These are phyloP conservation scores for Euphorbia schlechtendalii DNA, from an alignment of 441 rosid species.

Conservation along the genomic window DNA sequence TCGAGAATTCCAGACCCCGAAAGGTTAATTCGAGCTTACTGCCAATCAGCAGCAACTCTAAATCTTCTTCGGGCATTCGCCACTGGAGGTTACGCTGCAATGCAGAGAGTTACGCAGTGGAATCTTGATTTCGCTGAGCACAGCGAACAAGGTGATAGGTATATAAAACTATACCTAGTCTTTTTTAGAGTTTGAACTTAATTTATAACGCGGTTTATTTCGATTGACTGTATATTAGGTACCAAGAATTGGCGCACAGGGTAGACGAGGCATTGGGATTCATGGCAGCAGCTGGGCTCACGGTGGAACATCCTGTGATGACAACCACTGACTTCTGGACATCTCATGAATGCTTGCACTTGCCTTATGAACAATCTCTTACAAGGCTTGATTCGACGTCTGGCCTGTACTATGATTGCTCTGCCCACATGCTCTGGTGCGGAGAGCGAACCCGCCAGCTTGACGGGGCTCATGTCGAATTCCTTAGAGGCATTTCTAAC, in stretches of 20 bases:
- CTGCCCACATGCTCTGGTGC: constrained; percentile 88
- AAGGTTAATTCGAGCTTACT: constrained; percentile 70
- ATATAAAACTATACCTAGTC: constrained; percentile 2
- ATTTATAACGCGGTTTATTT: too few species aligned
- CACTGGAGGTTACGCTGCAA: constrained; percentile 87
- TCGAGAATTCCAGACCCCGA: constrained; percentile 76
- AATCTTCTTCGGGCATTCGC: constrained; percentile 88
- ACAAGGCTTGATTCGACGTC: constrained; percentile 82
- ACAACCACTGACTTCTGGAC: constrained; percentile 87
- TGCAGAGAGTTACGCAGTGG: constrained; percentile 88
- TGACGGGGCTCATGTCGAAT: constrained; percentile 85
- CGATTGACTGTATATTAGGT: constrained; percentile 27
- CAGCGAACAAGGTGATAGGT: constrained; percentile 90
- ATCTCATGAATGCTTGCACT: constrained; percentile 79
- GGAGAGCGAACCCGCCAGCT: constrained; percentile 84
- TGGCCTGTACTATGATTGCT: constrained; percentile 73
- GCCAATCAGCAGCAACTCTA: constrained; percentile 72
- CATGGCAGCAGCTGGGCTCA: constrained; percentile 86
- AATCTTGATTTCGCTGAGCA: constrained; percentile 76
- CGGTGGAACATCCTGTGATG: constrained; percentile 76
- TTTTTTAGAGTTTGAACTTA: too few species aligned
- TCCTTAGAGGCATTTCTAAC: constrained; percentile 76
- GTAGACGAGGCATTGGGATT: constrained; percentile 91
- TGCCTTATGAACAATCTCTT: constrained; percentile 80
- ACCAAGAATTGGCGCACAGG: constrained; percentile 61